Evolutionary conservation across 2,329 filamentous ascomycete genomes (phyloP), one percentile per base, ranked within the genome.

Genomic region (Elsinoe necatrix): DNA sequence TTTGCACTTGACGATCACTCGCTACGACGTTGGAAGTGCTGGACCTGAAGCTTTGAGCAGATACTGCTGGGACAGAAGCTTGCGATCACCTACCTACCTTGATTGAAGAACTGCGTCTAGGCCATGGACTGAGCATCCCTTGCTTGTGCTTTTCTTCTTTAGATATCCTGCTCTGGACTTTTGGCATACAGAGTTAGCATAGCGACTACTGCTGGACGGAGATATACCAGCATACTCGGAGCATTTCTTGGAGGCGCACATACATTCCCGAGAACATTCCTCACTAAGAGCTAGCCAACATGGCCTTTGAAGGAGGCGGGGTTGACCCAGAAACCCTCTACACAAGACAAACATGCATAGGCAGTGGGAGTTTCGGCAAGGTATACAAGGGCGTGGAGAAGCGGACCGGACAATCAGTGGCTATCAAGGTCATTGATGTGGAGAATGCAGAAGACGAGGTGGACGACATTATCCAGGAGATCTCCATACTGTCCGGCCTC

Each of bases 391-490:
- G 93, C 58, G 89, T 97, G 63, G 92, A 97, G 75, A 95, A 93
- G 68, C 84, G 89, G 54, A 95, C 87, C 16, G 93, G 93, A 35
- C 87, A 95, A 67, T 86, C 92, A 11, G 93, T 98, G 52, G 93
- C 93, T 25, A 98, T 98, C 77, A 98, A 98, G 73, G 80, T 98
- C 66, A 97, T 98, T 70, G 93, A 98, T 67, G 93, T 98, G 63
- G 93, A 98, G 73, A 96, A 93, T 75, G 93, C 93, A 67, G 93
- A 98, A 73, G 93, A 98, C 71, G 93, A 98, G 74, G 92, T 98
- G 64, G 93, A 97, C 75, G 93, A 98, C 73, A 98, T 98, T 66
- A 96, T 97, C 70, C 90, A 95, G 71, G 93, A 98, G 74, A 97
- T 98, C 64, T 90, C 92, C 63, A 97, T 98, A 65, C 80, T 98